phyloP scores from a whole-genome alignment of 2,329 filamentous ascomycete species.

The Nigrospora sphaerica region DNA sequence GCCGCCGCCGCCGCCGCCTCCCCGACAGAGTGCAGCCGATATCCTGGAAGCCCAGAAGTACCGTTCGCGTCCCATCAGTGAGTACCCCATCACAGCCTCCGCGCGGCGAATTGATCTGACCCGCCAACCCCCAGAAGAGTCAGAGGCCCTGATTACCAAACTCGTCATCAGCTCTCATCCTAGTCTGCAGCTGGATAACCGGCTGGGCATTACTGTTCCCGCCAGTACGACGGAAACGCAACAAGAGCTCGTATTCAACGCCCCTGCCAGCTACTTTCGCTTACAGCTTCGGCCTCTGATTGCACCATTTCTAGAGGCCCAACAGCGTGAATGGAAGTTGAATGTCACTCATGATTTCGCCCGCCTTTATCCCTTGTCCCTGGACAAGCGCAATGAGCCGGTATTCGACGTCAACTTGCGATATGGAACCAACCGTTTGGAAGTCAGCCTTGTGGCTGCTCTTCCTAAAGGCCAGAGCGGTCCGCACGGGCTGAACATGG shows the following conservation, averaged over 20 bases:
- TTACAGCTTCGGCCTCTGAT: slow-evolving; percentile 65
- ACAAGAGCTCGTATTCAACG: slow-evolving; percentile 65
- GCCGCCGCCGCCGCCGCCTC: slow-evolving; percentile 16
- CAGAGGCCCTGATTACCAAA: slow-evolving; percentile 20
- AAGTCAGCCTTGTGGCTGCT: slow-evolving; percentile 70
- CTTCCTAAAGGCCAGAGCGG: slow-evolving; percentile 53
- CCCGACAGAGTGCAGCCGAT: slow-evolving; percentile 20
- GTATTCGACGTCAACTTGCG: slow-evolving; percentile 68
- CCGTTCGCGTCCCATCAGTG: slow-evolving; percentile 20
- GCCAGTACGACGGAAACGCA: slow-evolving; percentile 60
- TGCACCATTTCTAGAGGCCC: slow-evolving; percentile 50
- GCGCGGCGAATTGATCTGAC: not conserved
- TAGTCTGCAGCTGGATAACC: slow-evolving; percentile 51
- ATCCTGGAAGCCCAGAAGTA: slow-evolving; percentile 25
- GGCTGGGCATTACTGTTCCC: slow-evolving; percentile 56
- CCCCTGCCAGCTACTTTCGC: slow-evolving; percentile 61
- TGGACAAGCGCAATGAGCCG: slow-evolving; percentile 55
- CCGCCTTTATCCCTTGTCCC: slow-evolving; percentile 41
- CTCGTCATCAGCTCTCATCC: slow-evolving; percentile 43
- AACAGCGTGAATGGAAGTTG: slow-evolving; percentile 64
- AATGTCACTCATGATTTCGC: slow-evolving; percentile 66
- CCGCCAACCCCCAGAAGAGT: slow-evolving; percentile 12
- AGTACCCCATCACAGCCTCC: slow-evolving; percentile 1
- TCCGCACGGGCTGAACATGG: slow-evolving; percentile 54
- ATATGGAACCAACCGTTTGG: slow-evolving; percentile 69